A percentile compares a stretch with the other conserved stretches of the same genome.
Evolutionary conservation across 176 grass and related monocot species (phyloP).

Genomic region (maize (Zea mays)): DNA sequence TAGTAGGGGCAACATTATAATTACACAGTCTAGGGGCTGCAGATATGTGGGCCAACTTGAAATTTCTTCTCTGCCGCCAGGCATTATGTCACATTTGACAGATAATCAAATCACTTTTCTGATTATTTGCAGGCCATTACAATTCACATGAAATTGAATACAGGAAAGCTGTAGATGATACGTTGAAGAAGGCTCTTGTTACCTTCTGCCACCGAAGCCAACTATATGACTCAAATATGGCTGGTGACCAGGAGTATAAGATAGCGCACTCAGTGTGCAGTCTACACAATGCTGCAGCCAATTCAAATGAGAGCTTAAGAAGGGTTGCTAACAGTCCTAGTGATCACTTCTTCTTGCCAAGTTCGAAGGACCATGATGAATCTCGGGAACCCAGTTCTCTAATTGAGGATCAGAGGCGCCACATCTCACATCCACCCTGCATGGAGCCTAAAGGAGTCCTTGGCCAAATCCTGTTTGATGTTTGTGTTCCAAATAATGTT

Average conservation of each 20-base stretch:
- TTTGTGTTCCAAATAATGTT: constrained; percentile 80
- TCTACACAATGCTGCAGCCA: constrained; percentile 68
- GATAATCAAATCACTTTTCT: constrained; percentile 13
- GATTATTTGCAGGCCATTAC: constrained; percentile 56
- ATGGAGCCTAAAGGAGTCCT: constrained; percentile 90
- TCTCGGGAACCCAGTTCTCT: constrained; percentile 54
- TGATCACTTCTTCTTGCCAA: constrained; percentile 75
- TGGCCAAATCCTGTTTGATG: constrained; percentile 84
- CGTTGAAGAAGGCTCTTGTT: constrained; percentile 57
- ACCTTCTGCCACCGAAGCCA: constrained; percentile 67
- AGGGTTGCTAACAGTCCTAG: constrained; percentile 57
- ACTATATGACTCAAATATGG: constrained; percentile 37
- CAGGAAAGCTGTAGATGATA: constrained; percentile 58
- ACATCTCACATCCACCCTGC: constrained; percentile 54
- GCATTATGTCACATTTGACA: constrained; percentile 23
- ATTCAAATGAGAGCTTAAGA: constrained; percentile 77
- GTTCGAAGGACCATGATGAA: constrained; percentile 54
- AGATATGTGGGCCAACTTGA: not conserved
- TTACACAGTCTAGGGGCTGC: constrained; percentile 24
- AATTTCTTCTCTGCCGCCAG: constrained; percentile 21
- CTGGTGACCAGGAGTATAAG: constrained; percentile 51
- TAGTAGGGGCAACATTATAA: not conserved
- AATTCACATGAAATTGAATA: constrained; percentile 73
- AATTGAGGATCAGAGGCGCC: constrained; percentile 50
- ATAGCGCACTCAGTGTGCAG: constrained; percentile 79